Conservation (phyloP, 2,329 filamentous ascomycete species). For the Fusarium sp. region DNA sequence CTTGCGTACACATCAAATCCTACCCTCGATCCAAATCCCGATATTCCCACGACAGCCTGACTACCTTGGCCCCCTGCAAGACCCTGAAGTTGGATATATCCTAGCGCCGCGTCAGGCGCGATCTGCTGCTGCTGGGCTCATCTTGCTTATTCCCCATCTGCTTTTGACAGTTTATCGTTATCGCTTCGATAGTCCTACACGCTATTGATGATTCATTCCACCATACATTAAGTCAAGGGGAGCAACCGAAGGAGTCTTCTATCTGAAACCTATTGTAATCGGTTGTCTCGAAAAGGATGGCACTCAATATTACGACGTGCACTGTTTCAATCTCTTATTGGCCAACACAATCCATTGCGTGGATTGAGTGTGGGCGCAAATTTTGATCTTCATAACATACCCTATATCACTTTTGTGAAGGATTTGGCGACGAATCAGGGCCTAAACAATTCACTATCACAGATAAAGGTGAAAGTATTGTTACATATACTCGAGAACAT, state of each 20-base stretch:
- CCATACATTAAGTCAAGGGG: conserved; percentile 1
- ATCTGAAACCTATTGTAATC: conserved; percentile 9
- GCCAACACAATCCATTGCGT: background rate
- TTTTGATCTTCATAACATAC: conserved; percentile 10
- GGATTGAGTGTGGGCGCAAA: background rate
- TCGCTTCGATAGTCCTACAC: conserved; percentile 13
- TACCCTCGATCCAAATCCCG: conserved; percentile 13
- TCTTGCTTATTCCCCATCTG: conserved; percentile 33
- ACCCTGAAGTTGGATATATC: conserved; percentile 30
- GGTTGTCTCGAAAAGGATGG: background rate
- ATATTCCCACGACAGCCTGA: conserved; percentile 16
- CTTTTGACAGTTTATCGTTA: conserved; percentile 27
- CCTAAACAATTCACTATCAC: background rate
- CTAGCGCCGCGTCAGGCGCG: conserved; percentile 36
- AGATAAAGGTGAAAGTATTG: background rate
- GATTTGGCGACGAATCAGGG: background rate
- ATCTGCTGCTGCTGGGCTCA: conserved; percentile 10
- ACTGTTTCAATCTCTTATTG: background rate
- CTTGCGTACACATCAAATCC: background rate
- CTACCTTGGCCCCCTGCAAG: conserved; percentile 30
- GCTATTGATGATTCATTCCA: conserved; percentile 31
- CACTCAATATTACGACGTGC: background rate
- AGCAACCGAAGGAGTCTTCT: conserved; percentile 10
- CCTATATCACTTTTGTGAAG: background rate
- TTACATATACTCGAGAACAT: background rate